Evolutionary conservation across 2,329 filamentous ascomycete genomes (phyloP).

Genomic region (Aplosporella prunicola): DNA sequence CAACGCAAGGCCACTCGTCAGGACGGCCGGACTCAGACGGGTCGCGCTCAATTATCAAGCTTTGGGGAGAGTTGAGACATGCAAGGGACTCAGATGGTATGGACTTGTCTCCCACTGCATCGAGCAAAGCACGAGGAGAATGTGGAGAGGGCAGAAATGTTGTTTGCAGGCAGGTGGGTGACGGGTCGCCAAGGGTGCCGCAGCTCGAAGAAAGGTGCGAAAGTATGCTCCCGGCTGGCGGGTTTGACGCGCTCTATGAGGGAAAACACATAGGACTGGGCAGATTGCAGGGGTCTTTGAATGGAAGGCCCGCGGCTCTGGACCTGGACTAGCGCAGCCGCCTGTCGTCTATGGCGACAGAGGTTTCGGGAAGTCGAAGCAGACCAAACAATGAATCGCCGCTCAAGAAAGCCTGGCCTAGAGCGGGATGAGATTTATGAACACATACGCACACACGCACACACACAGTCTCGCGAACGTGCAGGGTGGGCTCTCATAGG

Average conservation of each 20-base stretch:
- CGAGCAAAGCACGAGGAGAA: slow-evolving; percentile 8
- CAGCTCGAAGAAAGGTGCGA: slow-evolving; percentile 3
- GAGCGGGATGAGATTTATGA: no score
- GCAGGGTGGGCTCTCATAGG: slow-evolving; percentile 2
- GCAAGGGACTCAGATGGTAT: slow-evolving; percentile 8
- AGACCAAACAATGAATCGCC: no score
- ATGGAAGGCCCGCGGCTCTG: slow-evolving; percentile 4
- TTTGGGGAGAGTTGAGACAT: slow-evolving; percentile 10
- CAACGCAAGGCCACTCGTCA: slow-evolving; percentile 8
- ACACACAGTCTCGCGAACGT: slow-evolving; percentile 11
- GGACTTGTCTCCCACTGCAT: slow-evolving; percentile 7
- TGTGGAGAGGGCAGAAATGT: slow-evolving; percentile 5
- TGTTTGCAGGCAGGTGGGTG: slow-evolving; percentile 2
- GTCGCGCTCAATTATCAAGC: slow-evolving; percentile 10
- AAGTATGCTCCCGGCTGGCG: slow-evolving; percentile 4
- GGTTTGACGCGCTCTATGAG: not conserved
- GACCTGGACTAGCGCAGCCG: slow-evolving; percentile 7
- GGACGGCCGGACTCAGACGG: slow-evolving; percentile 8
- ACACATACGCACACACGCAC: no score
- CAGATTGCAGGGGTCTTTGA: slow-evolving; percentile 12
- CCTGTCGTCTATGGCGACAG: not conserved
- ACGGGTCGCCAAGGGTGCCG: not conserved
- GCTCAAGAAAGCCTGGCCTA: no score
- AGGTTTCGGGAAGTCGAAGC: slow-evolving; percentile 6
- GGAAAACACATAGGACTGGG: slow-evolving; percentile 1